Percentiles rank a stretch among this genome's conserved stretches.
Conservation (phyloP, 768 basidiomycete genomes). For the Lactarius evosmus region DNA sequence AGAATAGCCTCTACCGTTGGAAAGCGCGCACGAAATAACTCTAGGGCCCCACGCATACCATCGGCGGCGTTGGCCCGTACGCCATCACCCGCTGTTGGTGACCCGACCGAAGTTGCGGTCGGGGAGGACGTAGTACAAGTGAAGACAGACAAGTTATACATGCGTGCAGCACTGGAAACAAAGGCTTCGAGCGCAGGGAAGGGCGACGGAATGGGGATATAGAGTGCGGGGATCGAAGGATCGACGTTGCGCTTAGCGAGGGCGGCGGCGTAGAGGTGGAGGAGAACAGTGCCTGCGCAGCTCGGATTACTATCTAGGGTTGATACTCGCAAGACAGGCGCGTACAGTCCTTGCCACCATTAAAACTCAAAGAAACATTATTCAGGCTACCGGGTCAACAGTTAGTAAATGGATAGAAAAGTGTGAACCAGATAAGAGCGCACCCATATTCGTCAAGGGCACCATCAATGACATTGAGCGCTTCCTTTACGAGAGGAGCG, state of each 20-base stretch:
- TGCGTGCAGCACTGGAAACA: constrained; percentile 56
- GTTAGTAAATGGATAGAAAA: constrained; percentile 13
- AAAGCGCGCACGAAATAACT: constrained; percentile 63
- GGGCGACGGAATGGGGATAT: constrained; percentile 88
- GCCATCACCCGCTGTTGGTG: constrained; percentile 37
- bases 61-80: constrained; percentile 49
- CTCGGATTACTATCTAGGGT: constrained; percentile 4
- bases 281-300: constrained; percentile 83
- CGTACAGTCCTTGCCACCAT: constrained; percentile 98
- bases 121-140: constrained; percentile 41
- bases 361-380: constrained; percentile 86
- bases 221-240: constrained; percentile 57
- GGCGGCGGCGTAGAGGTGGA: constrained; percentile 81
- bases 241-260: constrained; percentile 43
- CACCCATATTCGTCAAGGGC: constrained; percentile 80
- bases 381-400: constrained; percentile 35
- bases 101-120: constrained; percentile 44
- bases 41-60: constrained; percentile 77
- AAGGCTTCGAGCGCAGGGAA: constrained; percentile 83
- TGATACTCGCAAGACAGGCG: constrained; percentile 19
- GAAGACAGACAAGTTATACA: constrained; percentile 78
- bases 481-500: constrained; percentile 65
- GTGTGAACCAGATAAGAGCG: constrained; percentile 37
- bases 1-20: constrained; percentile 76
- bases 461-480: constrained; percentile 75